Evolutionary conservation across 2,329 filamentous ascomycete genomes (phyloP), one percentile per base, ranked within the genome.

Genomic region (Trichophyton mentagrophytes): DNA sequence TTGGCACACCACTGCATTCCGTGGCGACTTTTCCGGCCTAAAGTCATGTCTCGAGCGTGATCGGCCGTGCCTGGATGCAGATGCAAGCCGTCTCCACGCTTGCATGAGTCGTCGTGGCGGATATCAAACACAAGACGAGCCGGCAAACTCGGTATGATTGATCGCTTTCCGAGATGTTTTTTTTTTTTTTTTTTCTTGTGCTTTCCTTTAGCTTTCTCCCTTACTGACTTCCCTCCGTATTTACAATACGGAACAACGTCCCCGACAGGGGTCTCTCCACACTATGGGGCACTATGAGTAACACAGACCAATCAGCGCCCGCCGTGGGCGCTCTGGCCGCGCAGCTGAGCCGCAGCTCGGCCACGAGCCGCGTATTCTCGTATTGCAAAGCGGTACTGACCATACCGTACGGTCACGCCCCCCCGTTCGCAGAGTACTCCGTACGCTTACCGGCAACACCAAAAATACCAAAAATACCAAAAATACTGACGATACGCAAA

Each of bases 321-420:
- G 51, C 27, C 3, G 13, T 51, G n/a, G 27, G 33, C 51, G 51
- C 51, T 27, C 51, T n/a, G 27, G 17, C 51, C n/a, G 27, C 51
- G 51, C 51, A 33, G 51, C 51, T 55, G 51, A 55, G 51, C 51
- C 51, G 51, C 51, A 55, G 51, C 51, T 55, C 51, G 51, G 51
- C 51, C 51, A 55, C 51, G 51, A 55, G 51, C 51, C 51, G 51
- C 51, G 51, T 55, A 55, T 55, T 27, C 15, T 36, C 51, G 51
- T 55, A 55, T 55, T 27, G 13, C 11, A 55, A 8, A 6, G 27
- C 51, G n/a, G 27, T 36, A 22, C 5, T 3, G 27, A 27, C 11
- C 25, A 20, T 55, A 36, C 30, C 27, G 15, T 55, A 55, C 27
- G 30, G 51, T 55, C 51, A 55, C 51, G n/a, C 27, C 13, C 27